Evolutionary conservation across 306 rosid species (phyloP).

Genomic region (Sechiopsis laciniata): DNA sequence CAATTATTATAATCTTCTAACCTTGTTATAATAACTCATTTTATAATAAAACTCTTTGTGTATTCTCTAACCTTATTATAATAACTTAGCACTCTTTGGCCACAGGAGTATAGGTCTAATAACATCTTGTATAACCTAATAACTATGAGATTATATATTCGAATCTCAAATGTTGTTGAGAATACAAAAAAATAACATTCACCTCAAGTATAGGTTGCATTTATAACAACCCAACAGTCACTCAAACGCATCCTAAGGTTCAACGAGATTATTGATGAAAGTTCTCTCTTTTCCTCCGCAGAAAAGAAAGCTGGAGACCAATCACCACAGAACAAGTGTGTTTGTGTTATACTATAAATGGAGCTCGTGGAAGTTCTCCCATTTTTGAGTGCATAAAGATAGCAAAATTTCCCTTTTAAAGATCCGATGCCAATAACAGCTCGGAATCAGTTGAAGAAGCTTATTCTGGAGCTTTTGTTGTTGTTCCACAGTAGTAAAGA

Average conservation of each 20-base stretch:
- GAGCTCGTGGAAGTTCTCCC: constrained; percentile 25
- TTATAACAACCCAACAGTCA: no score
- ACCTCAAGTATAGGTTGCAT: no score
- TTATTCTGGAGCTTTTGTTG: constrained; percentile 1
- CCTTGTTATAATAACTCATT: no score
- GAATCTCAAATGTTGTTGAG: no score
- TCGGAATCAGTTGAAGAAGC: constrained; percentile 13
- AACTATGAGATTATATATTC: no score
- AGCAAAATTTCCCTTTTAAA: constrained; percentile 16
- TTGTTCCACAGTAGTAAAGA: constrained; percentile 22
- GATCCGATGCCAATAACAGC: constrained; percentile 17
- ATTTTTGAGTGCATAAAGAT: constrained; percentile 30
- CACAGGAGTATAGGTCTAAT: no score
- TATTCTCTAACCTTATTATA: no score
- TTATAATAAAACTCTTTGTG: no score
- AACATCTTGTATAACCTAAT: no score
- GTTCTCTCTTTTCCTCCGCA: constrained; percentile 30
- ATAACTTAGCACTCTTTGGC: no score
- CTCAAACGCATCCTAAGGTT: neutral
- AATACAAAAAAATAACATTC: no score
- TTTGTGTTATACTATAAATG: constrained; percentile 66
- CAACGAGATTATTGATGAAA: constrained; percentile 11
- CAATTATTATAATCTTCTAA: no score
- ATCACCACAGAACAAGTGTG: constrained; percentile 48
- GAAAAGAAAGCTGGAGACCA: constrained; percentile 62